Base-by-base conservation (phyloP, 164 flowering plant species). In the Brasenia schreberi region DNA sequence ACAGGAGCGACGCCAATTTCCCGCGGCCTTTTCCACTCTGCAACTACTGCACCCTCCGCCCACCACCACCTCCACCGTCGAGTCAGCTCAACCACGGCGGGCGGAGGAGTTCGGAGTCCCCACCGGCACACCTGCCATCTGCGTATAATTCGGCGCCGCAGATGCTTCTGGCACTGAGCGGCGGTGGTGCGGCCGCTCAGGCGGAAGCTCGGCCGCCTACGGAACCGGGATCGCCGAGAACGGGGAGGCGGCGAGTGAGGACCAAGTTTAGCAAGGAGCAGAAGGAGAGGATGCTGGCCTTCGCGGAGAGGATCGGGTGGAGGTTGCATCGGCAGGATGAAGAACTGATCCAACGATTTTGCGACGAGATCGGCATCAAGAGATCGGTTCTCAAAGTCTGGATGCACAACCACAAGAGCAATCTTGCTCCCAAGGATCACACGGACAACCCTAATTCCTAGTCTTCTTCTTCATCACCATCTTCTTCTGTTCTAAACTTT, bases 391-490 rank as follows among this genome's bases (percentile, higher is more conserved):
- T 90, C 65, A 90, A 88, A 72, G 94, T 90, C 5, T 90, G 97
- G 97, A 90, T 90, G 92, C 94, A 86, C 59, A 90, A 90, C 71
- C 80, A 90, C 77, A 88, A 86, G 79, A 65, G 79, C 69, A 72
- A 69, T 61, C 62, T 80, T 58, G 77, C 70, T 23, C 82, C 76
- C 77, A 74, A 62, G 71, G 70, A 71, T 45, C 63, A 49, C 56
- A 49, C 56, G 12, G 16, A 9, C 14, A 49, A 49, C 56, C 12
- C 16, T 14, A 49, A 49, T 49, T 49, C 56, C 16, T 49, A 49
- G 14, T 9, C 56, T 49, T 49, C 16, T 49, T 49, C 53, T 45
- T 45, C 53, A 7, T 45, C 53, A 6, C 3, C 53, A 1, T 45
- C 53, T 45, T 45, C 56, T 49, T 49, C 56, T 49, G 10, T 49